These are phyloP conservation scores for Tolypocladium inflatum DNA, from an alignment of 2,329 filamentous ascomycete species.

Conservation along the genomic window DNA sequence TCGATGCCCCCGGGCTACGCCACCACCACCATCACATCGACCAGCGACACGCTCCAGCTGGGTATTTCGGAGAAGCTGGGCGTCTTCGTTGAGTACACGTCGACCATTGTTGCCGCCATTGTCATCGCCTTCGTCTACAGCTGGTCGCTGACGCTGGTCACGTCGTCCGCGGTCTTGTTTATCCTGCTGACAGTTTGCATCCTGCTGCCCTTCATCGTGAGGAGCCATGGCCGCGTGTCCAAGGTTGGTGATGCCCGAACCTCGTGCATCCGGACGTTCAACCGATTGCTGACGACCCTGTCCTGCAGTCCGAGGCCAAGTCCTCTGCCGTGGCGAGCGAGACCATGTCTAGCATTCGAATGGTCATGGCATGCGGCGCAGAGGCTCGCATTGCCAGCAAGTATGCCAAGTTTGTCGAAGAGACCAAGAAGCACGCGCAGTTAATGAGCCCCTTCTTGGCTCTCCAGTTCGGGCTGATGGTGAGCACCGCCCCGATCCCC, in stretches of 20 bases:
- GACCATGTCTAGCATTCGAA: constrained; percentile 48
- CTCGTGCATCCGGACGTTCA: neutral
- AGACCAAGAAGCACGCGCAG: constrained; percentile 39
- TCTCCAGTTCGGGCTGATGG: constrained; percentile 41
- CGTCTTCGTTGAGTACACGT: constrained; percentile 44
- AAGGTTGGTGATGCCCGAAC: constrained; percentile 16
- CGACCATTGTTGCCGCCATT: constrained; percentile 42
- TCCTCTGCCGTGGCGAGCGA: constrained; percentile 53
- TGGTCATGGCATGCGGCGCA: constrained; percentile 54
- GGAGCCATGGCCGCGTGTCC: constrained; percentile 34
- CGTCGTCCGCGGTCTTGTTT: constrained; percentile 45
- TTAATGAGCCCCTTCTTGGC: constrained; percentile 40
- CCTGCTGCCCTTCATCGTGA: constrained; percentile 46
- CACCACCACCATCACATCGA: constrained; percentile 53
- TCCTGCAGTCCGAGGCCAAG: constrained; percentile 38
- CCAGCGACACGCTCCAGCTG: constrained; percentile 53
- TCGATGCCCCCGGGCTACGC: constrained; percentile 53
- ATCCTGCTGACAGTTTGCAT: constrained; percentile 37
- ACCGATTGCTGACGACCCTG: neutral
- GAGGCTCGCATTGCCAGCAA: constrained; percentile 42
- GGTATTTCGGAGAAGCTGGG: constrained; percentile 57
- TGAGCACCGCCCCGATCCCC: constrained; percentile 9
- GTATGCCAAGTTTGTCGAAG: constrained; percentile 45
- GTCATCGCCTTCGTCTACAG: constrained; percentile 47
- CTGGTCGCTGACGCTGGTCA: constrained; percentile 52